Base-by-base conservation (phyloP, 768 basidiomycete species). In the Leccinellum luteum region DNA sequence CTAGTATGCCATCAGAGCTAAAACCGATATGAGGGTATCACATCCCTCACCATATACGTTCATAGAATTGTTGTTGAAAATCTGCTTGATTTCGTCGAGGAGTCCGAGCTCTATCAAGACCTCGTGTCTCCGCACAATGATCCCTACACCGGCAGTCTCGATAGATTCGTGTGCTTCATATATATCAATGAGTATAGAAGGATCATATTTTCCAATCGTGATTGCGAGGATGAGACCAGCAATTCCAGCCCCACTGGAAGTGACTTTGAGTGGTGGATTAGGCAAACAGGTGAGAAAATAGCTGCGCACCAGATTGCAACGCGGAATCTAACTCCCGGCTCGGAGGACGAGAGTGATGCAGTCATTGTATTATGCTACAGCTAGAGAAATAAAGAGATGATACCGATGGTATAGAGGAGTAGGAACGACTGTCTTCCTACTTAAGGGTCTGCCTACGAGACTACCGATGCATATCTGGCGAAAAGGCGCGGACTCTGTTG, bases 101-200 rank as follows among this genome's bases (percentile, higher is more conserved):
- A 83, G 59, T 1, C 77, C 81, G 41, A 83, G 76, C 9, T 66
- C 63, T 51, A 76, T 66, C 56, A 83, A 63, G 17, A 81, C 71
- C 7, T 67, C 68, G 74, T 77, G 78, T 5, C 64, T 64, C 80
- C 80, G 81, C 3, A 81, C 69, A 64, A 76, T 43, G 71, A 80
- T 41, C 65, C 82, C 78, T 5, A 74, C 74, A 15, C 79, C 79
- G 5, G 72, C 62, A 15, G 73, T 71, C 3, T 71, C 71, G 41
- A 79, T 66, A 23, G 75, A 73, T 3, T 71, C 56, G 15, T 73
- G 75, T 3, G 78, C 73, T 67, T 84, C 82, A 61, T 81, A 83
- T 2, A 82, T 54, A 56, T 77, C 69, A 7, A 79, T 71, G 51
- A 73, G 66, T 10, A 79, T 61, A 4, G 60, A 62, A 14, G 57